A percentile compares a stretch with the other conserved stretches of the same genome.
Evolutionary conservation across 176 grass and related monocot species (phyloP).

Genomic region (Zoysia japonica): DNA sequence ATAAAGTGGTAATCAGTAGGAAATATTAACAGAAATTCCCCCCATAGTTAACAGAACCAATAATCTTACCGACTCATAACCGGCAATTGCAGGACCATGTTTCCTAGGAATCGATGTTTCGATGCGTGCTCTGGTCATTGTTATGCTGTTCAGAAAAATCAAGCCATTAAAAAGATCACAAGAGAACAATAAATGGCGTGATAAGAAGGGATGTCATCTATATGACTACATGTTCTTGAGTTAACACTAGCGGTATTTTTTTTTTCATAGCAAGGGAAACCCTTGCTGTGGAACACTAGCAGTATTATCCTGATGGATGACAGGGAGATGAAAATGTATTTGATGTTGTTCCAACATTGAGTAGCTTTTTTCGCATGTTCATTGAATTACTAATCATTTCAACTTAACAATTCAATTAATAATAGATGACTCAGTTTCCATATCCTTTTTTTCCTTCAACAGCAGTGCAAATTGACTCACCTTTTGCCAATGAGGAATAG

Average conservation of each 20-base stretch:
- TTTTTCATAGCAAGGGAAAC: no score
- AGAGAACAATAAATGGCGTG: background rate
- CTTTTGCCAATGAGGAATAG: slow-evolving; percentile 88
- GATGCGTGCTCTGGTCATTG: slow-evolving; percentile 72
- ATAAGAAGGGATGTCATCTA: slow-evolving; percentile 16
- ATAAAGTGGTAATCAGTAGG: slow-evolving; percentile 38
- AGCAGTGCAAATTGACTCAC: slow-evolving; percentile 39
- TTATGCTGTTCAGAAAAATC: slow-evolving; percentile 67
- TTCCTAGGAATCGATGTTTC: slow-evolving; percentile 95
- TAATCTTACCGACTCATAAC: slow-evolving; percentile 77
- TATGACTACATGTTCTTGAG: background rate
- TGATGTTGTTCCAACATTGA: background rate
- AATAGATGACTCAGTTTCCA: background rate
- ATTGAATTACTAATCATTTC: background rate
- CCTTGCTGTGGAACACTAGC: background rate
- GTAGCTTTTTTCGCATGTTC: slow-evolving; percentile 2
- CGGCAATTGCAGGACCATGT: slow-evolving; percentile 94
- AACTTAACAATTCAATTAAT: slow-evolving; percentile 11
- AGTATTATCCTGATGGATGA: background rate
- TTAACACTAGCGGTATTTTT: slow-evolving; percentile 12
- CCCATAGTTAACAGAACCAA: background rate
- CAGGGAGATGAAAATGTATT: background rate
- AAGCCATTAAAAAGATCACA: slow-evolving; percentile 23
- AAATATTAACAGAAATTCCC: slow-evolving; percentile 24
- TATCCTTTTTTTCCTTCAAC: background rate